Evolutionary conservation across 805 yeast species (phyloP), one percentile per base, ranked within the genome.

Genomic region (Candida endomychidarum): DNA sequence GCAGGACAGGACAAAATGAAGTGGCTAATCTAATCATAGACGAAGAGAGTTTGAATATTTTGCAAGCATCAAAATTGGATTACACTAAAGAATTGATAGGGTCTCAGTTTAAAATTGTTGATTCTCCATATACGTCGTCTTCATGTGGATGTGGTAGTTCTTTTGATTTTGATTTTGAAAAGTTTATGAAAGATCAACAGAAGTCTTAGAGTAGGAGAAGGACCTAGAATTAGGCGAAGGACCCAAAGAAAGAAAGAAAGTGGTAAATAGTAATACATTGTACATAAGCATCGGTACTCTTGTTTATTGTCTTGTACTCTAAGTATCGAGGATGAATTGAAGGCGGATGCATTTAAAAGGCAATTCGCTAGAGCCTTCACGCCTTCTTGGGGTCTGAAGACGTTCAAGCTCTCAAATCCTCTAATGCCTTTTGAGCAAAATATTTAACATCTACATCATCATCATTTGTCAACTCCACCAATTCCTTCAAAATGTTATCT

Each of bases 11-110:
- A 8, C 85, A 81, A 28, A 86, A 81, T 35, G 41, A 40, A 24
- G 33, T 43, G 5, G 95, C 91, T 1, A 74, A 72, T 41, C 80
- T 91, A 3, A 74, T 86, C 2, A 75, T 91, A 18, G 98, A 93
- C 60, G 84, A 84, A 47, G 73, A 81, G 10, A 83, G 96, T 2
- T 70, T 93, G 48, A 82, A 80, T 40, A 83, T 93, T 12, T 66
- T 93, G 49, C 81, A 91, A 51, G 95, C 88, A 44, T 83, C 96
- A 4, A 86, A 83, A 20, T 70, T 93, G 28, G 96, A 90, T 52
- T 93, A 87, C 56, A 81, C 91, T 0, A 86, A 88, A 10, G 99
- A 93, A 57, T 74, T 93, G 56, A 93, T 93, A 43, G 99, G 99
- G 1, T 84, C 95, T 34, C 89, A 87, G 57, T 93, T 93, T 65